Evolutionary conservation across 2,329 filamentous ascomycete species (phyloP).

Genomic region (Cladobotryum mycophilum): DNA sequence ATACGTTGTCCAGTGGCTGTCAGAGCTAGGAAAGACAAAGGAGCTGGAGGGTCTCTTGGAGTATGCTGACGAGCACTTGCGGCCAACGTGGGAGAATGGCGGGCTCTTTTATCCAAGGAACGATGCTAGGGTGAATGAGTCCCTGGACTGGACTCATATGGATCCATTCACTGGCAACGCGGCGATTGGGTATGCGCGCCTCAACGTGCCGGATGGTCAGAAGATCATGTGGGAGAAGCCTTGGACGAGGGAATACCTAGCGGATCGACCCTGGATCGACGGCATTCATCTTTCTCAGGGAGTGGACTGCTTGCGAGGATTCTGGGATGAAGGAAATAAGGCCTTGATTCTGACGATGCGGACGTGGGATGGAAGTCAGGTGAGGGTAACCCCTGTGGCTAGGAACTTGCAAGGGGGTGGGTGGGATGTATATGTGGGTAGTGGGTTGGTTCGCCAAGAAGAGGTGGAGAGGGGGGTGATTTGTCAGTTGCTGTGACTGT

Average conservation of each 20-base stretch:
- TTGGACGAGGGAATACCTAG: conserved; percentile 18
- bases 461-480: not conserved
- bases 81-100: conserved; percentile 27
- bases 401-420: conserved; percentile 4
- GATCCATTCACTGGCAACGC: conserved; percentile 32
- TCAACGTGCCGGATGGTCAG: conserved; percentile 31
- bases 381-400: conserved; percentile 1
- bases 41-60: conserved; percentile 18
- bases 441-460: not conserved
- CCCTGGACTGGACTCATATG: conserved; percentile 21
- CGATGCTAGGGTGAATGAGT: conserved; percentile 17
- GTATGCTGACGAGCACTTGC: conserved; percentile 22
- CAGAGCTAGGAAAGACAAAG: conserved; percentile 22
- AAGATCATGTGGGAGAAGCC: conserved; percentile 29
- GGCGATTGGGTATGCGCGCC: conserved; percentile 28
- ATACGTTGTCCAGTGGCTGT: conserved; percentile 27
- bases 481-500: not conserved
- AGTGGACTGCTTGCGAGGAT: conserved; percentile 6
- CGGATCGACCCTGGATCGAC: conserved; percentile 9
- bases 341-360: conserved; percentile 7
- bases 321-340: conserved; percentile 5
- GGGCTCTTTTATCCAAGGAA: conserved; percentile 29
- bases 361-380: conserved; percentile 4
- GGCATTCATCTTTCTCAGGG: conserved; percentile 3
- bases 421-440: conserved; percentile 6